Base-by-base conservation (phyloP, 306 rosid species). In the Geum urbanum region DNA sequence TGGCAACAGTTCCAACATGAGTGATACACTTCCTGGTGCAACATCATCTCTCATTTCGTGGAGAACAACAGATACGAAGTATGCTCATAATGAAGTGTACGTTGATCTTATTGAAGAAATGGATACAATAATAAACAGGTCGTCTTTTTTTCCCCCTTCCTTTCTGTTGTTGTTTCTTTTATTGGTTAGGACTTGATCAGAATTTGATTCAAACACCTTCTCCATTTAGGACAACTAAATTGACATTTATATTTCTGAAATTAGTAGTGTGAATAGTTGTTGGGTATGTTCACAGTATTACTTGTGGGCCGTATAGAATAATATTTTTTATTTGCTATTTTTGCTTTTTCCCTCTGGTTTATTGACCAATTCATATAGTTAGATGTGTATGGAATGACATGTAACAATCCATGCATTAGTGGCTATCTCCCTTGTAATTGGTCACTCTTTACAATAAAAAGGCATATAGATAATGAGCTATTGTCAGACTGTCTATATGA, bases 51-150 rank as follows among this genome's bases (percentile, higher is more conserved):
- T 71, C 50, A 82, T 90, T 81, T 97, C 98, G 50, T 90, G 97
- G 97, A 87, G 98, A 84, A 75, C 91, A 44, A 66, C 89, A 0
- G 88, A 86, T 55, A 63, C 78, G 13, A 90, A 88, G 80, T 90
- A 94, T 76, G 84, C 95, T 71, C 88, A 75, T 72, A 90, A 90
- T 80, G 96, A 94, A 80, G 87, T 87, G 78, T 90, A 84, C 71
- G 92, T 90, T 43, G 97, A 94, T 75, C 95, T 90, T 80, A 92
- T 88, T 63, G 98, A 94, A 81, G 91, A 94, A 78, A 85, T 94
- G 85, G 96, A 94, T 80, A 94, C 89, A 54, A 84, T 82, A 70
- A 79, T 90, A 76, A 94, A 79, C 91, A 94, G 92, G 91, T 90
- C 37, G 4, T 32, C 37, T 32, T 32, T 32, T 32, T 1, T 32